Percentiles rank a stretch among this genome's conserved stretches.
phyloP scores from a whole-genome alignment of 805 yeast genomes.

The Lipomyces anomalus region DNA sequence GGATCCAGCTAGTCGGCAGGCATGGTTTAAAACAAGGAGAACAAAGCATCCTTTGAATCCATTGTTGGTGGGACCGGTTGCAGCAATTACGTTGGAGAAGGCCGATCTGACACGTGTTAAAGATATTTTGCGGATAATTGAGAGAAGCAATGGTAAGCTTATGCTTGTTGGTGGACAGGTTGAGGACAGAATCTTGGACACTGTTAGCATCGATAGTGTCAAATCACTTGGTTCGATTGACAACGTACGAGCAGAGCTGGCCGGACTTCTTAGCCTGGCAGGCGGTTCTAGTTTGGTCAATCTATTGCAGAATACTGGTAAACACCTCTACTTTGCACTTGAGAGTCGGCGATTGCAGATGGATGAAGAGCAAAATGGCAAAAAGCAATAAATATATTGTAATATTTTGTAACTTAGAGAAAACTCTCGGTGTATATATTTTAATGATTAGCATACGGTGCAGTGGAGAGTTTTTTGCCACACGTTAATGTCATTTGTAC shows the following conservation, averaged over 20 bases:
- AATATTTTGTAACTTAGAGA: too few relatives aligned
- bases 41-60: slow-evolving; percentile 62
- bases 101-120: slow-evolving; percentile 67
- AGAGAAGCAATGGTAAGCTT: slow-evolving; percentile 62
- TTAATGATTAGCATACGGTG: too few relatives aligned
- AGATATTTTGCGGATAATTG: slow-evolving; percentile 54
- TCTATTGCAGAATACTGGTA: slow-evolving; percentile 68
- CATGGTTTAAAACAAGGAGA: slow-evolving; percentile 35
- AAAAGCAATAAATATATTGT: too few relatives aligned
- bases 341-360: slow-evolving; percentile 52
- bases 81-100: slow-evolving; percentile 60
- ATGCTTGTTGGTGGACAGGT: slow-evolving; percentile 81
- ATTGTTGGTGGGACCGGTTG: slow-evolving; percentile 79
- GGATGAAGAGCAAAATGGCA: too few relatives aligned
- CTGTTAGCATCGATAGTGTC: slow-evolving; percentile 51
- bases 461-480: too few relatives aligned
- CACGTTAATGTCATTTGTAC: too few relatives aligned
- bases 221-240: slow-evolving; percentile 68
- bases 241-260: slow-evolving; percentile 72
- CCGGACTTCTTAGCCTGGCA: slow-evolving; percentile 72
- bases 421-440: too few relatives aligned
- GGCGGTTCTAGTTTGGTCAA: slow-evolving; percentile 87
- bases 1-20: slow-evolving; percentile 68
- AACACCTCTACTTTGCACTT: slow-evolving; percentile 65
- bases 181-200: slow-evolving; percentile 52